phyloP scores from a whole-genome alignment of 2,329 filamentous ascomycete species.

The Ilyonectria sp. region DNA sequence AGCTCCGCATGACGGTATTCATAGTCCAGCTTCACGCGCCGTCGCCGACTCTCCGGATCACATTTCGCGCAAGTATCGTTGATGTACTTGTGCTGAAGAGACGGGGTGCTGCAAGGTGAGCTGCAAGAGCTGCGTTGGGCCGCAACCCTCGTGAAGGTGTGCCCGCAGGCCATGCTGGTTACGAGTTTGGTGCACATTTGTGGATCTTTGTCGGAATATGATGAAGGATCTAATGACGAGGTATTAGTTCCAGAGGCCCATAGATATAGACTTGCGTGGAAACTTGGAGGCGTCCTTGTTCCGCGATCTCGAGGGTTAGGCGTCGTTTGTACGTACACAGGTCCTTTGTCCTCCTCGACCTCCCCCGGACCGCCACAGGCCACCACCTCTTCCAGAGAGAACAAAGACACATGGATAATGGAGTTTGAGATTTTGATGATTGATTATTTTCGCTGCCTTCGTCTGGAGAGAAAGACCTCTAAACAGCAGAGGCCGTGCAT shows the following conservation, averaged over 20 bases:
- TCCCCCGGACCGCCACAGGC: not conserved
- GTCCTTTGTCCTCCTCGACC: slow-evolving; percentile 19
- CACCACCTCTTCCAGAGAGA: slow-evolving; percentile 22
- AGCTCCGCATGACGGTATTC: slow-evolving; percentile 47
- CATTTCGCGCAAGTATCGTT: slow-evolving; percentile 57
- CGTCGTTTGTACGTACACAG: slow-evolving; percentile 15
- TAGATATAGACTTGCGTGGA: slow-evolving; percentile 5
- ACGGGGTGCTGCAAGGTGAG: slow-evolving; percentile 31
- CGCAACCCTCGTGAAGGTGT: slow-evolving; percentile 38
- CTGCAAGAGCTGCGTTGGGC: slow-evolving; percentile 24
- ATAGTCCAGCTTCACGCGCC: slow-evolving; percentile 44
- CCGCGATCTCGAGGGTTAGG: slow-evolving; percentile 12
- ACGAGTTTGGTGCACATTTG: slow-evolving; percentile 45
- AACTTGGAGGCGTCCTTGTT: not conserved
- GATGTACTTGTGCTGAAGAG: slow-evolving; percentile 42
- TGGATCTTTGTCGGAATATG: not conserved
- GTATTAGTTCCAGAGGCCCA: not conserved
- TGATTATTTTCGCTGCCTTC: not conserved
- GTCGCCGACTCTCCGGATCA: slow-evolving; percentile 50
- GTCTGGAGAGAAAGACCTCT: not conserved
- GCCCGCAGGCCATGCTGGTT: slow-evolving; percentile 49
- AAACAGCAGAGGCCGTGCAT: slow-evolving; percentile 14
- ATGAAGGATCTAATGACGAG: not conserved
- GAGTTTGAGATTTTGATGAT: not conserved
- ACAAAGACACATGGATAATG: slow-evolving; percentile 2